Evolutionary conservation across 164 flowering plant genomes (phyloP), one percentile per base, ranked within the genome.

Genomic region (Tinospora cordifolia): DNA sequence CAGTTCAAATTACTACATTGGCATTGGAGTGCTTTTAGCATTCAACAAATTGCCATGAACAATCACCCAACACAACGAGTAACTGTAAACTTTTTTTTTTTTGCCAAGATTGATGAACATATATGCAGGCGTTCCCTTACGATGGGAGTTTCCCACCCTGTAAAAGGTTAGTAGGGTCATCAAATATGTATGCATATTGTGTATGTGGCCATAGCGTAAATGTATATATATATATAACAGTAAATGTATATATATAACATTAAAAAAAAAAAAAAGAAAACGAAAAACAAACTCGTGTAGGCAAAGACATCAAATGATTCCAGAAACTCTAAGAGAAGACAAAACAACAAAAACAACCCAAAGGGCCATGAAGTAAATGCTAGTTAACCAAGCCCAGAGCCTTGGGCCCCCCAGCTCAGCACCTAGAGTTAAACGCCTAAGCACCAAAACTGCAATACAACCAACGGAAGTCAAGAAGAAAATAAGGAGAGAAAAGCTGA

Each of bases 391-490:
- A 0, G 98, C 96, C 97, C 95, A 90, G 6, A 80, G 5, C 76
- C 82, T 83, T 8, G 98, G 97, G 7, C 97, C 97, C 69, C 97
- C 97, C 27, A 91, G 83, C 75, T 93, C 97, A 6, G 90, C 98
- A 10, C 96, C 98, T 59, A 91, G 51, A 4, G 81, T 82, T 15
- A 87, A 67, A 34, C 94, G 94, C 76, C 98, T 81, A 11, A 87
- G 57, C 63, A 90, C 98, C 75, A 93, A 81, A 71, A 91, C 93
- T 8, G 73, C 72, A 39, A 90, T 93, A 69, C 96, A 93, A 13
- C 90, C 91, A 12, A 84, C 80, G 19, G 96, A 90, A 44, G 98
- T 93, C 21, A 71, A 69, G 81, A 91, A 91, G 87, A 91, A 93
- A 24, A 93, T 82, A 19, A 93, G 84, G 71, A 93, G 75, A 22